Percentiles rank a stretch among this genome's conserved stretches.
phyloP scores from a whole-genome alignment of 2,329 filamentous ascomycete species.

The Arthrobotrys sphaeroides region DNA sequence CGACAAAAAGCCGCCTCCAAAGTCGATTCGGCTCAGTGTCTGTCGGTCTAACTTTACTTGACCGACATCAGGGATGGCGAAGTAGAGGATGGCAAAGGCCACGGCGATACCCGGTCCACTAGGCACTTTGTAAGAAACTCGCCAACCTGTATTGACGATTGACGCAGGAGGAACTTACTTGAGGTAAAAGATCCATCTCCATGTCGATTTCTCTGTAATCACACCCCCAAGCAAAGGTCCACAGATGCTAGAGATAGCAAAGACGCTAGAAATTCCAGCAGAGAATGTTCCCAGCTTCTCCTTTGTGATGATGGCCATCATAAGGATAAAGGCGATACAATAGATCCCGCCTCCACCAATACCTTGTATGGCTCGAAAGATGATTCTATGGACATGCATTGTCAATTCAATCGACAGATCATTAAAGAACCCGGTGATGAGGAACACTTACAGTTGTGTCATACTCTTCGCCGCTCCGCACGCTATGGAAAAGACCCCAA shows the following conservation, averaged over 20 bases:
- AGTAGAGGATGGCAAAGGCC: slow-evolving; percentile 56
- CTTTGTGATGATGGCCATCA: slow-evolving; percentile 60
- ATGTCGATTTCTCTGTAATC: slow-evolving; percentile 62
- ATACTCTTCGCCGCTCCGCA: slow-evolving; percentile 62
- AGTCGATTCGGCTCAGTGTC: slow-evolving; percentile 59
- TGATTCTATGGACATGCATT: slow-evolving; percentile 58
- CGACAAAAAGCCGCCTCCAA: slow-evolving; percentile 59
- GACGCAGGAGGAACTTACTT: slow-evolving; percentile 60
- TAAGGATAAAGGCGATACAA: slow-evolving; percentile 62
- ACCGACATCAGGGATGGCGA: slow-evolving; percentile 59
- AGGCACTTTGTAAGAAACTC: not conserved
- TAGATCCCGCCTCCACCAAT: slow-evolving; percentile 65
- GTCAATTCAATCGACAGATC: not conserved
- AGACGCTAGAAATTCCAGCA: slow-evolving; percentile 61
- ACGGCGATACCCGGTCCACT: slow-evolving; percentile 60
- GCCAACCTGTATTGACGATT: not conserved
- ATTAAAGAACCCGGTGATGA: not conserved
- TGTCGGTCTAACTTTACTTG: slow-evolving; percentile 55
- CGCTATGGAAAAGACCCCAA: slow-evolving; percentile 62
- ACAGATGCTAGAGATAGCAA: slow-evolving; percentile 65
- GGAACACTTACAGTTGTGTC: slow-evolving; percentile 59
- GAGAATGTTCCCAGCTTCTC: slow-evolving; percentile 60
- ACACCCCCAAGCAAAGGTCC: slow-evolving; percentile 66
- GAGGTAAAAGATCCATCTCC: slow-evolving; percentile 67
- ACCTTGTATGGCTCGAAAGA: slow-evolving; percentile 62